Conservation (phyloP, 192 early-diverging fungal species). For the Coemansia sp. region DNA sequence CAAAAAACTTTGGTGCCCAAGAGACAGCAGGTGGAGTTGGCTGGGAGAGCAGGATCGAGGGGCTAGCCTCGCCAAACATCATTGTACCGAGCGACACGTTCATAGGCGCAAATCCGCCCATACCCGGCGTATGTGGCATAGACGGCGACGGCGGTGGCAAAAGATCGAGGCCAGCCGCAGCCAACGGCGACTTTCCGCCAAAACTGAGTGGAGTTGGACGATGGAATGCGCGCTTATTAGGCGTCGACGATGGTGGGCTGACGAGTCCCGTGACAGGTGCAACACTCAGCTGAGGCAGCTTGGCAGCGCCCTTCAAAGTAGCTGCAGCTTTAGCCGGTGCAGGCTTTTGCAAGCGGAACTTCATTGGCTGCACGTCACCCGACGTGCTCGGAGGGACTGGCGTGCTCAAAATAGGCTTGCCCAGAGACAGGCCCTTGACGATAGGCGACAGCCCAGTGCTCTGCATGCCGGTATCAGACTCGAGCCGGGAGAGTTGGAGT, state of each 20-base stretch:
- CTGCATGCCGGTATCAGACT: not conserved
- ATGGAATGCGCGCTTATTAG: constrained; percentile 13
- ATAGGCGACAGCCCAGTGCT: constrained; percentile 53
- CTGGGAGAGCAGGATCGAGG: constrained; percentile 29
- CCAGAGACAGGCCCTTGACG: constrained; percentile 41
- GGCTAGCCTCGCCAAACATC: constrained; percentile 49
- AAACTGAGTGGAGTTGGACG: constrained; percentile 44
- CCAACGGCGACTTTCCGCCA: constrained; percentile 13
- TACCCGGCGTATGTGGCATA: constrained; percentile 37
- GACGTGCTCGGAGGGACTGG: not conserved
- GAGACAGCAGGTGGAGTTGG: constrained; percentile 31
- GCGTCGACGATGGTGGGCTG: constrained; percentile 38
- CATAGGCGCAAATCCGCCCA: not conserved
- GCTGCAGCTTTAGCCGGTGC: constrained; percentile 22
- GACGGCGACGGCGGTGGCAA: constrained; percentile 34
- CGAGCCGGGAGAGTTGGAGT: constrained; percentile 12
- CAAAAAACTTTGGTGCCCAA: constrained; percentile 45
- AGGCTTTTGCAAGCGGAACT: constrained; percentile 44
- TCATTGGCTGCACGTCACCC: constrained; percentile 11
- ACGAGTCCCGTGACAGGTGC: constrained; percentile 33
- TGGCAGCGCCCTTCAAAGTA: constrained; percentile 11
- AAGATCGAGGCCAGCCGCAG: constrained; percentile 19
- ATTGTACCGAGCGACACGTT: constrained; percentile 10
- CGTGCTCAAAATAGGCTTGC: not conserved
- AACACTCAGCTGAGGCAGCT: constrained; percentile 37